phyloP scores from a whole-genome alignment of 2,329 filamentous ascomycete species.

The Alternaria arbusti region DNA sequence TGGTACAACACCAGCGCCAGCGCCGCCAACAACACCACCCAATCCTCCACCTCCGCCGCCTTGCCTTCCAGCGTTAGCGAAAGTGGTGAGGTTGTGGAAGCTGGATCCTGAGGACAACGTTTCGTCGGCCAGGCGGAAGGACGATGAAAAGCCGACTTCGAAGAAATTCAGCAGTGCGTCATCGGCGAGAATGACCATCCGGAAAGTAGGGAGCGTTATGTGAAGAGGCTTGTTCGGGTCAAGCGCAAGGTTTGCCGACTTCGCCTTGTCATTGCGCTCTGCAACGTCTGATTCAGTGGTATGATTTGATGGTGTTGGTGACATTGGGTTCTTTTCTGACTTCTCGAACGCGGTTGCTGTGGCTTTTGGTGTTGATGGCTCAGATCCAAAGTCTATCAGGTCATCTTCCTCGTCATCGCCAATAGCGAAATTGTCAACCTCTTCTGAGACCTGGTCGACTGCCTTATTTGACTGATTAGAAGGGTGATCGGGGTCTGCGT shows the following conservation, averaged over 20 bases:
- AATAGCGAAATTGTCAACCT: conserved; percentile 71
- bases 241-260: conserved; percentile 85
- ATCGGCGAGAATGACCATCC: conserved; percentile 97
- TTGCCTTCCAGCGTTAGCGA: conserved; percentile 69
- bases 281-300: conserved; percentile 33
- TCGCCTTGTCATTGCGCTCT: conserved; percentile 60
- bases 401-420: conserved; percentile 71
- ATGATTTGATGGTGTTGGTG: conserved; percentile 30
- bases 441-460: conserved; percentile 31
- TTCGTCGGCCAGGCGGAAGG: conserved; percentile 82
- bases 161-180: conserved; percentile 97
- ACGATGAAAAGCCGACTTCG: conserved; percentile 91
- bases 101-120: conserved; percentile 59
- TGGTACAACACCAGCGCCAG: conserved; percentile 61
- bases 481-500: conserved; percentile 85
- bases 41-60: conserved; percentile 50
- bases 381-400: conserved; percentile 64
- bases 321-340: conserved; percentile 35
- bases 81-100: conserved; percentile 80
- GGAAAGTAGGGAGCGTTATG: conserved; percentile 96
- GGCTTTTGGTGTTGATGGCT: conserved; percentile 37
- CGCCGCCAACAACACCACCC: conserved; percentile 54
- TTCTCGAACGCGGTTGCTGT: conserved; percentile 40
- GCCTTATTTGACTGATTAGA: conserved; percentile 60
- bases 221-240: conserved; percentile 92